These are phyloP conservation scores for Vinca minor DNA, from an alignment of 257 asterid genomes.

Conservation along the genomic window DNA sequence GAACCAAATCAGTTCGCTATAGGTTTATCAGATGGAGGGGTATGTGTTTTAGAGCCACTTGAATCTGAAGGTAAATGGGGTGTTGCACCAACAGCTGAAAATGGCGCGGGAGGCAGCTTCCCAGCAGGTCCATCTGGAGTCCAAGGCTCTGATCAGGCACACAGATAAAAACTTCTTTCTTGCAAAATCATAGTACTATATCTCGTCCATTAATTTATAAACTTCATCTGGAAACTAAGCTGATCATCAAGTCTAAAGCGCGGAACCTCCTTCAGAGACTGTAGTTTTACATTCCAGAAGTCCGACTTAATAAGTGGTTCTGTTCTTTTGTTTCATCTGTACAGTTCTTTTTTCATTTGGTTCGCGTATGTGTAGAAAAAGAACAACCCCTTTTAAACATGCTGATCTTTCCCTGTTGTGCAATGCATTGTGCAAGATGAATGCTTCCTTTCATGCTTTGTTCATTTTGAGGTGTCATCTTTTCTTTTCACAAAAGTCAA, in stretches of 20 bases:
- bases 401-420: neutral
- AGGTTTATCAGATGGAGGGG: conserved; percentile 85
- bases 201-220: neutral
- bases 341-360: neutral
- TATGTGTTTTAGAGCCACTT: conserved; percentile 82
- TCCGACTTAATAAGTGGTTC: neutral
- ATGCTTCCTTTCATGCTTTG: too few relatives aligned
- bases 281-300: neutral
- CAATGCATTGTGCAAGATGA: too few relatives aligned
- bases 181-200: neutral
- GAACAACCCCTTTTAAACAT: neutral
- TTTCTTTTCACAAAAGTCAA: too few relatives aligned
- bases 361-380: too few relatives aligned
- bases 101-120: conserved; percentile 34
- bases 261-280: neutral
- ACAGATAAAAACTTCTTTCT: conserved; percentile 26
- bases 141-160: conserved; percentile 55
- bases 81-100: conserved; percentile 52
- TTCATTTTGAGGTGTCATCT: too few relatives aligned
- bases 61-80: conserved; percentile 93
- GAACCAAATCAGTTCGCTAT: conserved; percentile 85
- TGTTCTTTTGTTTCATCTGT: neutral
- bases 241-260: neutral
- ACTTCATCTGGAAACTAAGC: neutral
- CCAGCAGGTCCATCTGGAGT: conserved; percentile 34